Conservation (phyloP, 108 stramenopile genomes). For the Cyclotella baltica region DNA sequence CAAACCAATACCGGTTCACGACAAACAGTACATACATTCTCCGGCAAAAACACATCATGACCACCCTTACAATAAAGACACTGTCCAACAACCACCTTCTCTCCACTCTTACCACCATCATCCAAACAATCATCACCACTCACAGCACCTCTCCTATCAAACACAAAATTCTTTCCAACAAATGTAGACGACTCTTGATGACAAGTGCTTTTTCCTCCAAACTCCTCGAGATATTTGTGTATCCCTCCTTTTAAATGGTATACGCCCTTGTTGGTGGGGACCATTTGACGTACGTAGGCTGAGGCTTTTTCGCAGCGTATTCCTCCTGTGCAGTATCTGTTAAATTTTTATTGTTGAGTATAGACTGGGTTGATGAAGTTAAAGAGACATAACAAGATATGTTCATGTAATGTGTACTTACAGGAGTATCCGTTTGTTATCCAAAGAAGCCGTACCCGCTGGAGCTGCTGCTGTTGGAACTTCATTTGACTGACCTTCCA, state of each 20-base stretch:
- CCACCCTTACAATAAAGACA: constrained; percentile 72
- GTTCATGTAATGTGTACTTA: background rate
- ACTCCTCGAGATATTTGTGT: constrained; percentile 88
- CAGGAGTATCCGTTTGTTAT: constrained; percentile 42
- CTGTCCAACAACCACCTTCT: constrained; percentile 60
- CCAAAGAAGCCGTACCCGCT: constrained; percentile 10
- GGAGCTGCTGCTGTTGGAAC: constrained; percentile 12
- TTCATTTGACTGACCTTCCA: too few relatives aligned
- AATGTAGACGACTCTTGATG: constrained; percentile 54
- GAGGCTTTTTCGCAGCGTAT: constrained; percentile 95
- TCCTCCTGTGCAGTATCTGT: constrained; percentile 92
- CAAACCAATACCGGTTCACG: constrained; percentile 83
- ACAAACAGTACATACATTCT: constrained; percentile 88
- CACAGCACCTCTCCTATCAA: constrained; percentile 68
- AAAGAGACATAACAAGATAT: too few relatives aligned
- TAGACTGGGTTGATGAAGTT: constrained; percentile 6
- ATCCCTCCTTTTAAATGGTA: constrained; percentile 86
- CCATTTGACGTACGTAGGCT: constrained; percentile 68
- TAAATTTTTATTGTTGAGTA: constrained; percentile 36
- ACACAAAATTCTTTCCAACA: constrained; percentile 90
- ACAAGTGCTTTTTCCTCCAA: constrained; percentile 29
- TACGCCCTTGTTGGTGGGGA: constrained; percentile 62
- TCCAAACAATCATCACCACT: constrained; percentile 27
- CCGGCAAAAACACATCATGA: constrained; percentile 76
- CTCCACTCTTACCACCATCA: background rate